Evolutionary conservation across 345 rosid genomes (phyloP), one percentile per base, ranked within the genome.

Genomic region (Eucalyptus pauciflora): DNA sequence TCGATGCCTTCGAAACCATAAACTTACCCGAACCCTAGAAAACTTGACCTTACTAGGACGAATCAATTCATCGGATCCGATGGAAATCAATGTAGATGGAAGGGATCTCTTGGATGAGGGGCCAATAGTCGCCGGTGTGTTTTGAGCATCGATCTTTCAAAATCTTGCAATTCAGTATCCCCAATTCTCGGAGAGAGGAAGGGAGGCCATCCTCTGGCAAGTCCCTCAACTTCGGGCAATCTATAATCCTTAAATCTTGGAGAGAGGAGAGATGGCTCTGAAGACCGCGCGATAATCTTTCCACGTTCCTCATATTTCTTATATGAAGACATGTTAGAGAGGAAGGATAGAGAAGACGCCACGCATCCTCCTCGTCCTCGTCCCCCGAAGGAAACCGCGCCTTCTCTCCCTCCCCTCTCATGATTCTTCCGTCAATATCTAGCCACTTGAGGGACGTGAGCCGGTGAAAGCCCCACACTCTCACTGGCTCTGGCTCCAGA

Each of bases 241-340:
- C 1, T 2, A 0, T 2, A 25, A 64, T 64, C 37, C 1, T 0
- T 7, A 64, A n/a, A 2, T 3, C 0, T 3, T 2, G 3, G 33
- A 64, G 76, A 67, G 76, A 67, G 41, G 37, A 67, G 11, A 67
- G 76, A n/a, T 13, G 76, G 10, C 15, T n/a, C 10, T 20, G 3
- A 7, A 67, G 6, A 15, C 76, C 76, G 20, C 17, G 4, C 1
- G 76, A 67, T 15, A 67, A 6, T n/a, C 10, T 67, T 67, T 67
- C 76, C 10, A 67, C 11, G 1, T 67, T 67, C 76, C 20, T 29
- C 76, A 67, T 67, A 3, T n/a, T 1, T 41, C 4, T 0, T 0
- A 8, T 41, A 1, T 1, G 4, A 41, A 41, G 41, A 41, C 4
- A 1, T 4, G 71, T 29, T 4, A 64, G 71, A 64, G 71, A 64